phyloP scores from a whole-genome alignment of 2,329 filamentous ascomycete species.

The Aureobasidium vineae region DNA sequence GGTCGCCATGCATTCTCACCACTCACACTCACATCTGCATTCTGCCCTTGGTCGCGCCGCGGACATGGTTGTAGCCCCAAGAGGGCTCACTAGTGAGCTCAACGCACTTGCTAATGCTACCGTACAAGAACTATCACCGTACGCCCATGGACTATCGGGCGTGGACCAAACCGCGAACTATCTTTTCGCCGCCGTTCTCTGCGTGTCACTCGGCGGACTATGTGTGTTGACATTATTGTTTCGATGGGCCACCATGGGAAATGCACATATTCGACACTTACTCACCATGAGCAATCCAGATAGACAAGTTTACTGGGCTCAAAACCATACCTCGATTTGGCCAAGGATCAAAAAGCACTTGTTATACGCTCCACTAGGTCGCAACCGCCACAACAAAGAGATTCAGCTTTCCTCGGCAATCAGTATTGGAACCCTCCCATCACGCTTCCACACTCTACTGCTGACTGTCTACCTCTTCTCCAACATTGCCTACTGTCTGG shows the following conservation, averaged over 20 bases:
- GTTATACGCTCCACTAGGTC: slow-evolving; percentile 68
- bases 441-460: slow-evolving; percentile 71
- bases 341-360: slow-evolving; percentile 64
- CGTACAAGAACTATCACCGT: slow-evolving; percentile 30
- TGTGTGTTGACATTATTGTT: slow-evolving; percentile 43
- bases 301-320: slow-evolving; percentile 48
- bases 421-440: slow-evolving; percentile 73
- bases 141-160: slow-evolving; percentile 47
- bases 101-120: slow-evolving; percentile 28
- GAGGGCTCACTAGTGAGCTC: slow-evolving; percentile 26
- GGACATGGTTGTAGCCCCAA: slow-evolving; percentile 20
- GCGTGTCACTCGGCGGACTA: slow-evolving; percentile 40
- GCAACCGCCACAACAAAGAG: slow-evolving; percentile 73
- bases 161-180: slow-evolving; percentile 51
- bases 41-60: slow-evolving; percentile 17
- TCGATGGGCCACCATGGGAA: slow-evolving; percentile 44
- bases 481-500: slow-evolving; percentile 74
- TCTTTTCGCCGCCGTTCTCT: slow-evolving; percentile 47
- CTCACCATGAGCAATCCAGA: slow-evolving; percentile 45
- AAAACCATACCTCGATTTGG: slow-evolving; percentile 48
- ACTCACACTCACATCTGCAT: slow-evolving; percentile 28
- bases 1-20: slow-evolving; percentile 30
- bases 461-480: slow-evolving; percentile 65
- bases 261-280: slow-evolving; percentile 48
- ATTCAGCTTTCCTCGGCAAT: slow-evolving; percentile 66